These are phyloP conservation scores for Lentinula raphanica DNA, from an alignment of 768 basidiomycete species.

Conservation along the genomic window DNA sequence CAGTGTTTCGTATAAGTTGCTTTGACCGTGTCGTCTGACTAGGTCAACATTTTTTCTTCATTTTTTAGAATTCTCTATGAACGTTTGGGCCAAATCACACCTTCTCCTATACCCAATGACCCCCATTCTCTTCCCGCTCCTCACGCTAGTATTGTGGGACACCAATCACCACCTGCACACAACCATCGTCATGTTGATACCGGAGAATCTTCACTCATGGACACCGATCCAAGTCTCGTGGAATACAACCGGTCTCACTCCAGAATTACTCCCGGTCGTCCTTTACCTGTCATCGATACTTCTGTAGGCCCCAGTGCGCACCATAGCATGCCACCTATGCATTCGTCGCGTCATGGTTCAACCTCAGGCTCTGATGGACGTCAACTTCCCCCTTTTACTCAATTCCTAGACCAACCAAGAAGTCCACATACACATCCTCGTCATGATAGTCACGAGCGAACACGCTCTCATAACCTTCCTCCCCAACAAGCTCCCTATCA, in stretches of 20 bases:
- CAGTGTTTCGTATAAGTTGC: constrained; percentile 31
- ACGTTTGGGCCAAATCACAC: constrained; percentile 58
- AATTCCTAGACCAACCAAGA: constrained; percentile 35
- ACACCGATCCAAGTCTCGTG: constrained; percentile 38
- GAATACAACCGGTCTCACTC: constrained; percentile 49
- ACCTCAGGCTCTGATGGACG: constrained; percentile 35
- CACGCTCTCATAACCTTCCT: constrained; percentile 45
- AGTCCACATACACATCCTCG: constrained; percentile 38
- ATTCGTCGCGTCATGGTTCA: constrained; percentile 25
- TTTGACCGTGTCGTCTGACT: constrained; percentile 8
- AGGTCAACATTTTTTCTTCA: background rate
- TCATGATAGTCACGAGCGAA: constrained; percentile 36
- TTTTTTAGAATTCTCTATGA: constrained; percentile 67
- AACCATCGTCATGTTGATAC: constrained; percentile 16
- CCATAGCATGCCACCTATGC: constrained; percentile 21
- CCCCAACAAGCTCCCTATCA: constrained; percentile 33
- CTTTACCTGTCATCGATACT: constrained; percentile 45
- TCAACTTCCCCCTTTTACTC: constrained; percentile 45
- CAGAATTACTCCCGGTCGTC: constrained; percentile 40
- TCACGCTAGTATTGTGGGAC: constrained; percentile 11
- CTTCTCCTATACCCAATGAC: constrained; percentile 26
- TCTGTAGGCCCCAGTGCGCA: constrained; percentile 32
- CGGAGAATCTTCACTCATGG: constrained; percentile 36
- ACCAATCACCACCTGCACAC: constrained; percentile 23
- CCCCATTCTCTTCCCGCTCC: constrained; percentile 8